Conservation (phyloP, 2,329 filamentous ascomycete species). For the Beauveria scarabaeidicola region DNA sequence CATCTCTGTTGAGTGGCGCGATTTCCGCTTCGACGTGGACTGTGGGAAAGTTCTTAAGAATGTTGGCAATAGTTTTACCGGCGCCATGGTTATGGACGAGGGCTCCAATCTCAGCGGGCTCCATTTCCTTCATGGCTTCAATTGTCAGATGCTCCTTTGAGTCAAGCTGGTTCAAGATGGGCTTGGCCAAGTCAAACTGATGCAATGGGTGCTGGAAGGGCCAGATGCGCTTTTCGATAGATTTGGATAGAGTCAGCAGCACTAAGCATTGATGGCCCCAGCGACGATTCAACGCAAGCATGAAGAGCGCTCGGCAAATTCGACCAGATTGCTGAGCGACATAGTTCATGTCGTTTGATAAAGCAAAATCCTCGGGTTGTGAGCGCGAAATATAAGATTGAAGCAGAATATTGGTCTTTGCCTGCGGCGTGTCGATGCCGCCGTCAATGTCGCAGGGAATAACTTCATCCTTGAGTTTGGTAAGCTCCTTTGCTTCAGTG, state of each 20-base stretch:
- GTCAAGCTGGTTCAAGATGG: slow-evolving; percentile 77
- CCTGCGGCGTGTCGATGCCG: slow-evolving; percentile 62
- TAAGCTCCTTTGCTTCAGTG: slow-evolving; percentile 81
- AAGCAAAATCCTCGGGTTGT: slow-evolving; percentile 84
- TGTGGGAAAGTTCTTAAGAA: slow-evolving; percentile 88
- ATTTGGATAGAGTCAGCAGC: slow-evolving; percentile 84
- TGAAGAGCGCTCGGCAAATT: slow-evolving; percentile 91
- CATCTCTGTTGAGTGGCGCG: slow-evolving; percentile 87
- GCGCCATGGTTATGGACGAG: slow-evolving; percentile 87
- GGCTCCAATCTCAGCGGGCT: slow-evolving; percentile 77
- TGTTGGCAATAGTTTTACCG: slow-evolving; percentile 69
- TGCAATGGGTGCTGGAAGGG: slow-evolving; percentile 89
- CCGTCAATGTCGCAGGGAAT: slow-evolving; percentile 73
- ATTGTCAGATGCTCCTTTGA: slow-evolving; percentile 69
- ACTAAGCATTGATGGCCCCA: slow-evolving; percentile 96
- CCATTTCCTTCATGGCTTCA: slow-evolving; percentile 86
- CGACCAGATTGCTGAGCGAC: slow-evolving; percentile 91
- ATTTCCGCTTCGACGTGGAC: slow-evolving; percentile 88
- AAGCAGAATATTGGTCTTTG: slow-evolving; percentile 91
- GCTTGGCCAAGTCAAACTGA: slow-evolving; percentile 83
- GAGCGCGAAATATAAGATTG: slow-evolving; percentile 89
- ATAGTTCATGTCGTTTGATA: slow-evolving; percentile 87
- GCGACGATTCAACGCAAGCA: slow-evolving; percentile 89
- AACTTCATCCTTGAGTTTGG: slow-evolving; percentile 58
- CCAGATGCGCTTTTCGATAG: slow-evolving; percentile 95